Base-by-base conservation (phyloP, 345 rosid species). In the Ceriops decandra region DNA sequence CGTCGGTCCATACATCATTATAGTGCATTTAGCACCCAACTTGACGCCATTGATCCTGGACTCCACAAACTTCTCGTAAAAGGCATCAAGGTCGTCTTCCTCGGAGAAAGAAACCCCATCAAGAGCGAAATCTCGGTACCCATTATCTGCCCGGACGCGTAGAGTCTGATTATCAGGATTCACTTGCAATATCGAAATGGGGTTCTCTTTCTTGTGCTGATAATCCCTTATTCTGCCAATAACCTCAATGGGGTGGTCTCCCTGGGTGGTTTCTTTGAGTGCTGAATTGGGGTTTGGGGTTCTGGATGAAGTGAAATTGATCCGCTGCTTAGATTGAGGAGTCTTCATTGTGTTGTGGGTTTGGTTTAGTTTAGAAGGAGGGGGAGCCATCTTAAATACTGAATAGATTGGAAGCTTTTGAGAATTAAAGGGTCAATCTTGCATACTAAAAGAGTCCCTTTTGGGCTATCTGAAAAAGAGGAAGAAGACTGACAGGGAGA, bases 1-100 rank as follows among this genome's bases (percentile, higher is more conserved):
- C 0, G 99, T 95, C 0, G 99, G 99, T 31, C 99, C 99, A 57
- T 95, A 95, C 99, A 91, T 95, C 99, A 95, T 85, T 2, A 95
- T 72, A 0, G 99, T 95, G 52, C 99, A 90, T 63, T 87, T 95
- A 0, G 75, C 81, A 36, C 99, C 99, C 72, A 85, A 13, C 68
- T 88, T 91, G 54, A 95, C 97, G 20, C 87, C 96, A 52, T 74
- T 83, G 5, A 95, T 85, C 76, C 99, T 86, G 53, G 88, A 82
- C 78, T 82, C 76, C 1, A 95, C 86, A 49, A 91, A 95, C 66
- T 84, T 89, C 72, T 78, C 84, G 79, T 95, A 95, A 32, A 95
- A 95, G 20, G 80, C 52, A 66, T 83, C 91, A 19, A 90, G 78
- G 66, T 83, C 96, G 68, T 95, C 88, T 62, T 88, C 82, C 60